Percentiles rank a stretch among this genome's conserved stretches.
These are phyloP conservation scores for Conticribra guillardii DNA, from an alignment of 108 stramenopile genomes.

Conservation along the genomic window DNA sequence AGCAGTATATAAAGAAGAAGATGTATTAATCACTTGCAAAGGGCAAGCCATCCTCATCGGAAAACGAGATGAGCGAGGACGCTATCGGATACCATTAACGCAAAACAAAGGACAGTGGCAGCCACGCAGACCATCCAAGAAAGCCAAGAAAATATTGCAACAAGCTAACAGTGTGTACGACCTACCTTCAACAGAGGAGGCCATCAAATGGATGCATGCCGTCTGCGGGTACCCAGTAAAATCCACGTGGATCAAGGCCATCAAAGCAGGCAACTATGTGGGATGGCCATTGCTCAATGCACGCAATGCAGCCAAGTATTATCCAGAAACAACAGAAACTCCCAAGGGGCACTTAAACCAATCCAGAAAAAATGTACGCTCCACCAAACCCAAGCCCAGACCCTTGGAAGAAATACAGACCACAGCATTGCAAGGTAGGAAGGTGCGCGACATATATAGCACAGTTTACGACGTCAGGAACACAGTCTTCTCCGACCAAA, in stretches of 20 bases:
- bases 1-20: too few relatives aligned
- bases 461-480: constrained; percentile 4
- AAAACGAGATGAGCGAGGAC: too few relatives aligned
- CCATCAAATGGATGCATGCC: too few relatives aligned
- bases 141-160: background rate
- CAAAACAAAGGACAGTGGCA: constrained; percentile 8
- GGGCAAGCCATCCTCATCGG: too few relatives aligned
- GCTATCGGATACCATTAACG: too few relatives aligned
- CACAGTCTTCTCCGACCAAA: constrained; percentile 30
- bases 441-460: constrained; percentile 13
- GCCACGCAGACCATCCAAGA: background rate
- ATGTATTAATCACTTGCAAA: too few relatives aligned
- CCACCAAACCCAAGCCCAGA: constrained; percentile 22
- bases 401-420: constrained; percentile 1
- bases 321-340: too few relatives aligned
- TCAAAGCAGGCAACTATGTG: constrained; percentile 20
- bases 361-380: constrained; percentile 15
- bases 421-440: constrained; percentile 1
- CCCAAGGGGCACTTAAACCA: constrained; percentile 22
- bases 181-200: constrained; percentile 22
- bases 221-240: too few relatives aligned
- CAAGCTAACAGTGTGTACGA: constrained; percentile 29
- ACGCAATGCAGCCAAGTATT: constrained; percentile 7
- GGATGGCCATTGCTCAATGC: constrained; percentile 29
- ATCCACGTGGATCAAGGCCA: too few relatives aligned